Evolutionary conservation across 2,329 filamentous ascomycete species (phyloP).

Genomic region (Fusarium dimerum): DNA sequence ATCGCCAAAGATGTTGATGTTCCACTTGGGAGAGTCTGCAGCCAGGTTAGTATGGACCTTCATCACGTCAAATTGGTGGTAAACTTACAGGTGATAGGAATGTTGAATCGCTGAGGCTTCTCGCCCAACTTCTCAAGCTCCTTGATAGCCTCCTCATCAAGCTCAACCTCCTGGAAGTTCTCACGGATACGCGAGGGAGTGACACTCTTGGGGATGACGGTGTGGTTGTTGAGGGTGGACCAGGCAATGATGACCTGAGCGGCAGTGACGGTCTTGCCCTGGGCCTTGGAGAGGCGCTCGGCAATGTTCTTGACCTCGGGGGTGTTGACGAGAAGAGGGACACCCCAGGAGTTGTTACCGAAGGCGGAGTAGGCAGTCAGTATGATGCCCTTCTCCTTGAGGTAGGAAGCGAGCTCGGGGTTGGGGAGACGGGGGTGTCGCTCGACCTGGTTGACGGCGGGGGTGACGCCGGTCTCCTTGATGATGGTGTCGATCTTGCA

Average conservation of each 20-base stretch:
- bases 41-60: slow-evolving; percentile 7
- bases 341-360: slow-evolving; percentile 46
- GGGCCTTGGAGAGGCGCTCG: slow-evolving; percentile 40
- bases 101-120: slow-evolving; percentile 46
- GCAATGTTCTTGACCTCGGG: slow-evolving; percentile 58
- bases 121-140: slow-evolving; percentile 64
- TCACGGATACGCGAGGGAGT: slow-evolving; percentile 65
- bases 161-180: slow-evolving; percentile 70
- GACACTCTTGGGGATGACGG: slow-evolving; percentile 76
- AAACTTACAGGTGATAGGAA: slow-evolving; percentile 44
- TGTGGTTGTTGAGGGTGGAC: slow-evolving; percentile 60
- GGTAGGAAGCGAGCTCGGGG: slow-evolving; percentile 59
- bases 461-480: slow-evolving; percentile 56
- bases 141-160: slow-evolving; percentile 58
- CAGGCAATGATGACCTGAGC: slow-evolving; percentile 58
- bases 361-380: slow-evolving; percentile 65
- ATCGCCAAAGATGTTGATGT: slow-evolving; percentile 57
- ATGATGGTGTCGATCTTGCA: slow-evolving; percentile 54
- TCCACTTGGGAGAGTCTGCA: slow-evolving; percentile 53
- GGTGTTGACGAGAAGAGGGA: slow-evolving; percentile 59
- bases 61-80: not conserved
- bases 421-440: slow-evolving; percentile 64
- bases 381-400: slow-evolving; percentile 63
- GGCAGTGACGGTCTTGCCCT: slow-evolving; percentile 41
- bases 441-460: slow-evolving; percentile 69